Conservation (phyloP, 2,329 filamentous ascomycete genomes). For the Fulvia fulva region DNA sequence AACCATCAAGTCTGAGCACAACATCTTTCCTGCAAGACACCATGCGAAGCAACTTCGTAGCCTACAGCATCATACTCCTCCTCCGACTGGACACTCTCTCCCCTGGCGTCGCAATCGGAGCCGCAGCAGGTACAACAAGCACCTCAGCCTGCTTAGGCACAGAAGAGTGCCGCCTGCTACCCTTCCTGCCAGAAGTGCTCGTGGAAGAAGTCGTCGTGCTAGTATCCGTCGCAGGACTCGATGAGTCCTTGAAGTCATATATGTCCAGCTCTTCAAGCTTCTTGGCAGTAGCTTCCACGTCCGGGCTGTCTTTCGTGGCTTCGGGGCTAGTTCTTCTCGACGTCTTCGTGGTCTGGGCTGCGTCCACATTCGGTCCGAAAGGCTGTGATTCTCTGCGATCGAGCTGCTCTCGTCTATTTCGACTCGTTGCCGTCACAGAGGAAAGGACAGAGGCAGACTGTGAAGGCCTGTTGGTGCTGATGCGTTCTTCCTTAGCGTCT, state of each 20-base stretch:
- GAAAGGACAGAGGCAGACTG: not conserved
- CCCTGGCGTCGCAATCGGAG: not conserved
- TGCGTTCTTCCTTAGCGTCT: not conserved
- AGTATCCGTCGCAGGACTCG: constrained; percentile 18
- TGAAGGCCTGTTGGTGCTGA: not conserved
- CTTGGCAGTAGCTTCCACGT: constrained; percentile 15
- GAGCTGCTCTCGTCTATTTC: constrained; percentile 3
- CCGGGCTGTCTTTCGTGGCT: not conserved
- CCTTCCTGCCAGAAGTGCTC: not conserved
- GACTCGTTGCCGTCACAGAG: constrained; percentile 1
- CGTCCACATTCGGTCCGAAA: not conserved
- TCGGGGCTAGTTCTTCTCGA: not conserved
- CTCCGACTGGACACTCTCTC: constrained; percentile 31
- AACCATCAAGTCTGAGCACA: not conserved
- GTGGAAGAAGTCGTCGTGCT: not conserved
- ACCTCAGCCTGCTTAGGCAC: constrained; percentile 18
- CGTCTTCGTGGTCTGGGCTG: not conserved
- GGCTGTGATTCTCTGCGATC: not conserved
- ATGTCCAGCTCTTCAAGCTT: constrained; percentile 31
- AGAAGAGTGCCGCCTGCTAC: constrained; percentile 26
- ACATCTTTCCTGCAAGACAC: not conserved
- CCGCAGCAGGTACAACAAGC: not conserved
- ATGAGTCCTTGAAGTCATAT: constrained; percentile 34
- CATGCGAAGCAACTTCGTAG: not conserved
- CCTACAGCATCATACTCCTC: constrained; percentile 34